phyloP scores from a whole-genome alignment of 2,329 filamentous ascomycete species.

The Sphaerulina vaccinii region DNA sequence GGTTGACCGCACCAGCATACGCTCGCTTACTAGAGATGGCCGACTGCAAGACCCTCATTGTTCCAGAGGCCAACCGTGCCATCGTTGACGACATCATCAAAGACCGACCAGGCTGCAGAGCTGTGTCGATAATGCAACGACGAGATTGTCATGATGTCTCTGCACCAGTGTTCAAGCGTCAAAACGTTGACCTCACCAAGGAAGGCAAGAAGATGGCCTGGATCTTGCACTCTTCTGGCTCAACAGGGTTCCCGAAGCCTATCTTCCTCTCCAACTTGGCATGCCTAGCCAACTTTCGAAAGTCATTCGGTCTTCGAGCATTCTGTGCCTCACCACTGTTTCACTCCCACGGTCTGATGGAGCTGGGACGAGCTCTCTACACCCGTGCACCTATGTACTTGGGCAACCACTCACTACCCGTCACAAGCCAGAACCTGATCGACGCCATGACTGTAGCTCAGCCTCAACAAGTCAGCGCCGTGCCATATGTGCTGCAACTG shows the following conservation, averaged over 20 bases:
- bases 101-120: constrained; percentile 34
- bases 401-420: constrained; percentile 56
- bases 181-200: constrained; percentile 25
- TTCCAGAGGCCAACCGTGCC: constrained; percentile 30
- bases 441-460: constrained; percentile 32
- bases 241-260: constrained; percentile 61
- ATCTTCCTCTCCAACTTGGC: constrained; percentile 58
- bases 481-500: constrained; percentile 65
- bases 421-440: constrained; percentile 45
- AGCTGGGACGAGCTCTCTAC: constrained; percentile 54
- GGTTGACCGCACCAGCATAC: constrained; percentile 54
- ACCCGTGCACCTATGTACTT: constrained; percentile 53
- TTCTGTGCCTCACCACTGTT: constrained; percentile 60
- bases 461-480: constrained; percentile 55
- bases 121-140: constrained; percentile 31
- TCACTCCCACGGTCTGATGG: constrained; percentile 60
- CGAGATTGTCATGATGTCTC: constrained; percentile 26
- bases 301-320: constrained; percentile 48
- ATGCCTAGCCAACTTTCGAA: constrained; percentile 51
- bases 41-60: constrained; percentile 32
- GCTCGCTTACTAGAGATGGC: constrained; percentile 49
- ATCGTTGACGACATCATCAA: constrained; percentile 35
- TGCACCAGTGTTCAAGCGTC: constrained; percentile 13
- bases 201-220: constrained; percentile 39
- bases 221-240: constrained; percentile 55